A percentile compares a stretch with the other conserved stretches of the same genome.
Evolutionary conservation across 2,329 filamentous ascomycete species (phyloP).

Genomic region (Aspergillus viridinutans): DNA sequence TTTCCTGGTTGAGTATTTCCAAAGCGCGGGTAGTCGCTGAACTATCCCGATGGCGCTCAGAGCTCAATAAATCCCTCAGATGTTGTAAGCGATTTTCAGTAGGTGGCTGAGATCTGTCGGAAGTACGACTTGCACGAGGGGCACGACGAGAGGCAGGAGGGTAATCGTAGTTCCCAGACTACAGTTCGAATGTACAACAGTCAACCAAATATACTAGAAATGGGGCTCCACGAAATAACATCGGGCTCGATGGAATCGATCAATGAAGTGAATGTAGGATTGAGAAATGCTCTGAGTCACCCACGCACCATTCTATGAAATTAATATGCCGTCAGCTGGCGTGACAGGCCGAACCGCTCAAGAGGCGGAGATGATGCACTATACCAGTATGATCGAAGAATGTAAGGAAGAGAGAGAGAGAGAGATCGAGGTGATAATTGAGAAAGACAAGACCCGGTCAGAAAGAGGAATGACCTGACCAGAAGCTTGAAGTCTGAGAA

Average conservation of each 20-base stretch:
- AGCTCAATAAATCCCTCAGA: constrained; percentile 36
- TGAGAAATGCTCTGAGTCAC: not conserved
- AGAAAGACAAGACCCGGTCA: not conserved
- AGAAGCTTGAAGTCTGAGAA: not conserved
- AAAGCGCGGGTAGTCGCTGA: constrained; percentile 30
- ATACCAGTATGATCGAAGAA: constrained; percentile 7
- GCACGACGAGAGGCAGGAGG: constrained; percentile 35
- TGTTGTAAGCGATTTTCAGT: constrained; percentile 30
- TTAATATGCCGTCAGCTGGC: constrained; percentile 1
- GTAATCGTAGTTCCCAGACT: constrained; percentile 44
- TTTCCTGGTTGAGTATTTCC: constrained; percentile 38
- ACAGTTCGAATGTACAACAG: constrained; percentile 9
- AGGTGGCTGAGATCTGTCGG: constrained; percentile 21
- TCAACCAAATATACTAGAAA: constrained; percentile 11
- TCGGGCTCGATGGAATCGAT: not conserved
- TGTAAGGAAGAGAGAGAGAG: not conserved
- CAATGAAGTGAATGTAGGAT: not conserved
- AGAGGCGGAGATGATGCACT: constrained; percentile 7
- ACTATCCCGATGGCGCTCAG: constrained; percentile 31
- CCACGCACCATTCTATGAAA: constrained; percentile 17
- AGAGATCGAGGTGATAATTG: not conserved
- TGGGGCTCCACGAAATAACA: not conserved
- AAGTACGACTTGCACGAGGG: constrained; percentile 19
- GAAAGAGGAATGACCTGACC: not conserved
- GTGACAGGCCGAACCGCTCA: constrained; percentile 1